phyloP scores from a whole-genome alignment of 345 rosid species.

The Turnera subulata region DNA sequence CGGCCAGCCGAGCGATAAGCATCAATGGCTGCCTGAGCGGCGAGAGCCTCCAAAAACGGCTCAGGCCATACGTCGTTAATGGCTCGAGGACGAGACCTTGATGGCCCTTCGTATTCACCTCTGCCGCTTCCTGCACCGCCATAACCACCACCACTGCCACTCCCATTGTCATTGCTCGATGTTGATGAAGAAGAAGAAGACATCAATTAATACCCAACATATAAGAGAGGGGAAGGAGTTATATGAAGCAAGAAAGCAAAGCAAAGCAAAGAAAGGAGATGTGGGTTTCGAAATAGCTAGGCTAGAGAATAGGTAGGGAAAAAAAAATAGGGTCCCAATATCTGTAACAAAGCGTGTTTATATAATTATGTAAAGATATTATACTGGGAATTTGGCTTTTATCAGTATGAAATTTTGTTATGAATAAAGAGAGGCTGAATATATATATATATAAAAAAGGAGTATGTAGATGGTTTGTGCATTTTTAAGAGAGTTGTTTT shows the following conservation, averaged over 20 bases:
- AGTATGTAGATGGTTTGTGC: not conserved
- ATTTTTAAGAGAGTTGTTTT: not conserved
- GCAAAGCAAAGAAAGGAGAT: slow-evolving; percentile 28
- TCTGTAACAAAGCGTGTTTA: no score
- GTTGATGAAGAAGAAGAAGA: slow-evolving; percentile 27
- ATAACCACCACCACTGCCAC: slow-evolving; percentile 14
- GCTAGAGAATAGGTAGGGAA: not conserved
- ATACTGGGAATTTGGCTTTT: no score
- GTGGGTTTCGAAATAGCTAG: not conserved
- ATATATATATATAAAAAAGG: no score
- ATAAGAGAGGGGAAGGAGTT: not conserved
- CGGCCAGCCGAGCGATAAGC: slow-evolving; percentile 53
- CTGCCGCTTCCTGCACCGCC: slow-evolving; percentile 23
- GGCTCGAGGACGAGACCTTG: slow-evolving; percentile 46
- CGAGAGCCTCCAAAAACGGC: slow-evolving; percentile 83
- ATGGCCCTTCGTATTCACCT: slow-evolving; percentile 57
- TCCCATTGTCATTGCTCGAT: slow-evolving; percentile 21
- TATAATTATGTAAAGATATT: no score
- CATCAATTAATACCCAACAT: slow-evolving; percentile 3
- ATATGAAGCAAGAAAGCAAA: slow-evolving; percentile 5
- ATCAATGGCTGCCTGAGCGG: slow-evolving; percentile 61
- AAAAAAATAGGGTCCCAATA: not conserved
- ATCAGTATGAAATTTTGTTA: no score
- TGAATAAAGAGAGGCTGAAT: not conserved
- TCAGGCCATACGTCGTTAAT: slow-evolving; percentile 84